Evolutionary conservation across 441 rosid genomes (phyloP).

Genomic region (Mallotus japonicus): DNA sequence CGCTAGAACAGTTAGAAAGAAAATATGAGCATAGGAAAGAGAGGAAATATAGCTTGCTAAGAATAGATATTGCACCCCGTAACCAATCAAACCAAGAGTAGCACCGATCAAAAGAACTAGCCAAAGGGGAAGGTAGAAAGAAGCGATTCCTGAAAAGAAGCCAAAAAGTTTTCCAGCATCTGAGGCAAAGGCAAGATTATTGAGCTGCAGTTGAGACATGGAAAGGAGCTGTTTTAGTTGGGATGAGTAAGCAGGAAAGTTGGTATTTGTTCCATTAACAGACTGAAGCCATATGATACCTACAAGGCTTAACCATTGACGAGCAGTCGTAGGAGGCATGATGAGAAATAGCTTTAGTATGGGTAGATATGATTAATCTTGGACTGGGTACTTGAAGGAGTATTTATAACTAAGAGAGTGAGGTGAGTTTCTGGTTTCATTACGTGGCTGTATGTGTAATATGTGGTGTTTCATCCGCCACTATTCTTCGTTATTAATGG

Average conservation of each 20-base stretch:
- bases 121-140: conserved; percentile 67
- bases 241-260: conserved; percentile 84
- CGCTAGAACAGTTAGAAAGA: conserved; percentile 61
- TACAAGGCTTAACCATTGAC: conserved; percentile 73
- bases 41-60: conserved; percentile 39
- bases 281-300: conserved; percentile 81
- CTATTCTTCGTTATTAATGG: not conserved
- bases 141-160: conserved; percentile 69
- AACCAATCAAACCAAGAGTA: conserved; percentile 57
- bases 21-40: conserved; percentile 50
- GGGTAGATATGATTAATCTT: too few relatives aligned
- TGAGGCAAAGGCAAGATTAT: conserved; percentile 82
- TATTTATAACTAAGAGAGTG: too few relatives aligned
- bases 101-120: conserved; percentile 71
- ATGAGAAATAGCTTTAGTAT: too few relatives aligned
- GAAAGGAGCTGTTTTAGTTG: conserved; percentile 69
- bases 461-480: conserved; percentile 19
- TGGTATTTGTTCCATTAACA: conserved; percentile 68
- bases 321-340: conserved; percentile 30
- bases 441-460: conserved; percentile 10
- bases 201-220: conserved; percentile 72
- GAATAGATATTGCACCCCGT: conserved; percentile 74
- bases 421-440: not conserved
- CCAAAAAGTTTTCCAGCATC: conserved; percentile 89
- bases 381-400: too few relatives aligned